Base-by-base conservation (phyloP, 108 stramenopile species). In the Nitzschia sp. region DNA sequence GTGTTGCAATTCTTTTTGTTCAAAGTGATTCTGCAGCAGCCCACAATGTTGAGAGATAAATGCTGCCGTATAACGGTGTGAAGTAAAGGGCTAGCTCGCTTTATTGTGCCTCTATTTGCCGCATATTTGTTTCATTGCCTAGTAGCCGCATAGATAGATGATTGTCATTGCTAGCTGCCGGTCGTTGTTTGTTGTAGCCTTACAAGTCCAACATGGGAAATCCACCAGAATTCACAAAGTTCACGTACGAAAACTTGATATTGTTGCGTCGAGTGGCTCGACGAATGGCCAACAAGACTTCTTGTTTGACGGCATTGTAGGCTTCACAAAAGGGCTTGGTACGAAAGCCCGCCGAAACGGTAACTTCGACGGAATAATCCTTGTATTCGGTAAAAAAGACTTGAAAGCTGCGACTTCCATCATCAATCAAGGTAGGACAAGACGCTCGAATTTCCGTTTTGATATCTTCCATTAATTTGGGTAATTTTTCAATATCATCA, bases 401-500 rank as follows among this genome's bases (percentile, higher is more conserved):
- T 33, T 72, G 74, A 49, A 86, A 85, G 53, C 79, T 71, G 2
- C 77, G 67, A 21, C 76, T 66, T 29, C 85, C 85, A 32, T 89
- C 84, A 0, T 64, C 59, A 25, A 89, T 68, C 13, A 89, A 74
- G 46, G 71, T 58, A 9, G 80, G 72, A 59, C 85, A 86, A 25
- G 79, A 47, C 30, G 18, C 55, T 19, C 60, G 53, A 3, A 89
- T 81, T 75, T 85, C 79, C 11, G 70, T 59, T 34, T 75, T 74
- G 23, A 89, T 85, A 21, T 82, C 76, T 26, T 70, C 51, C 0
- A 84, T 69, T 23, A 89, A 25, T n/a, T 58, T 46, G 36, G 79
- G 74, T 9, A 89, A 70, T 38, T 80, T 72, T 23, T 81, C 74
- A 9, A 82, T 31, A 54, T 89, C 75, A 5, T 74, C 58, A 58